Evolutionary conservation across 2,329 filamentous ascomycete genomes (phyloP), one percentile per base, ranked within the genome.

Genomic region (Epichloe hybrida): DNA sequence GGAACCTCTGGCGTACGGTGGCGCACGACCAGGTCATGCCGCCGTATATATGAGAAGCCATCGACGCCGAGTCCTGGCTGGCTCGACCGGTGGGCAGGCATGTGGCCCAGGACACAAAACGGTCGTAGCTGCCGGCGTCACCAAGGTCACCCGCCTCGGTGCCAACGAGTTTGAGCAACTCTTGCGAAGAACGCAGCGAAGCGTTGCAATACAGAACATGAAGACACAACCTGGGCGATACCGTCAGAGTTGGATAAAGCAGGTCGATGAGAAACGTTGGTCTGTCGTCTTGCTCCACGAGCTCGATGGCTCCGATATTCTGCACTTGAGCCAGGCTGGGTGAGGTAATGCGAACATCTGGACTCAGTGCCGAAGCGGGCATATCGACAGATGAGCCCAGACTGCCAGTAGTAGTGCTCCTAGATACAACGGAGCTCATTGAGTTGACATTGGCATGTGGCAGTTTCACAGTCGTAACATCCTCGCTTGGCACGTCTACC

Each of bases 261-360:
- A 86, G 66, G 59, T 91, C 86, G 36, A 91, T 72, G 41, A 91
- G 75, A 58, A 91, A 88, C 0, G 84, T 86, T 3, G 86, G 87
- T 45, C 87, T 73, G 47, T 84, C 79, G 62, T 93, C 87, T 56
- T 85, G 78, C 60, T 91, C 86, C 40, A 93, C 66, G 39, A 91
- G 69, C 63, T 91, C 87, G 20, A 83, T 67, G 9, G 88, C 74
- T 23, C 84, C 82, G 48, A 89, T 72, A 27, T 76, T 76, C 41
- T 78, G 77, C 48, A 80, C 68, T 48, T 80, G 73, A 43, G 48
- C 34, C 8, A 79, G 55, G 5, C 72, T 71, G 2, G 77, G 71
- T 1, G 70, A 64, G 50, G 71, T 66, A 5, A 69, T 65, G 54
- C 70, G 69, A 27, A 65, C 64, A 51, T 81, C 80, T 8, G 78